phyloP scores from a whole-genome alignment of 208 protist species.

The Naegleria gruberi region DNA sequence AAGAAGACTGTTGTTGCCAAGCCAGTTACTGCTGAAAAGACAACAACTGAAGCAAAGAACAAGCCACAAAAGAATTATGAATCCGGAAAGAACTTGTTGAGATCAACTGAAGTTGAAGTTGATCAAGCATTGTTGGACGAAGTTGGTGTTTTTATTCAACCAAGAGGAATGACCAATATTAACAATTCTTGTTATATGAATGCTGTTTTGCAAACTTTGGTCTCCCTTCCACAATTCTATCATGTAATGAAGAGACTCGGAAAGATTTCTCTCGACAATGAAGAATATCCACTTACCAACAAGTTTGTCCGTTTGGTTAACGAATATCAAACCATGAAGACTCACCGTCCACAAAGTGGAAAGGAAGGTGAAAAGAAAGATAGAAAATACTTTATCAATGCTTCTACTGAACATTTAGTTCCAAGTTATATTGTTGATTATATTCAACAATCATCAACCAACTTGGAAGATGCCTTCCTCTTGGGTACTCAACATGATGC shows the following conservation, averaged over 20 bases:
- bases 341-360: neutral
- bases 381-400: neutral
- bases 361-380: neutral
- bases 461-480: neutral
- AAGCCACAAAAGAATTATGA: neutral
- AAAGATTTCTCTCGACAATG: neutral
- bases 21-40: neutral
- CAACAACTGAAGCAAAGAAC: neutral
- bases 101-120: neutral
- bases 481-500: constrained; percentile 63
- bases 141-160: constrained; percentile 1
- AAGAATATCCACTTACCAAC: neutral
- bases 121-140: neutral
- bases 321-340: neutral
- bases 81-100: neutral
- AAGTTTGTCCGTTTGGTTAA: neutral
- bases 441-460: neutral
- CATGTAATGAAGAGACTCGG: neutral
- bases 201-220: neutral
- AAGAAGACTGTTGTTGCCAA: neutral
- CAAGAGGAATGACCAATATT: constrained; percentile 17
- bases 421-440: neutral
- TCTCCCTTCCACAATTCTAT: constrained; percentile 3
- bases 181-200: constrained; percentile 18
- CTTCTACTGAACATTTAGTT: neutral